Percentiles rank a stretch among this genome's conserved stretches.
These are phyloP conservation scores for Penicillium parvum DNA, from an alignment of 495 filamentous ascomycete species.

Conservation along the genomic window DNA sequence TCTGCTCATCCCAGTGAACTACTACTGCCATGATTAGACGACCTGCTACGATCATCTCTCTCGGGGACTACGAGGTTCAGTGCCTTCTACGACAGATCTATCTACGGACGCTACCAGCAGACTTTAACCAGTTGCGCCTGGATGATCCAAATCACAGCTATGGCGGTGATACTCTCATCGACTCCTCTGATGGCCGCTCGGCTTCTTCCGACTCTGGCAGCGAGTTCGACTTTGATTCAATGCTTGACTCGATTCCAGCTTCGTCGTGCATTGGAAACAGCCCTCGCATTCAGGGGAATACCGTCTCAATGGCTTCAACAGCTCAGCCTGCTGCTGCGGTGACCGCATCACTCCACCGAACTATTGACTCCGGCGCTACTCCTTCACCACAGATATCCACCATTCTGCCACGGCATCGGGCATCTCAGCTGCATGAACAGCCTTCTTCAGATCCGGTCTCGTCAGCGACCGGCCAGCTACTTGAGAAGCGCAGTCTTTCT, in stretches of 20 bases:
- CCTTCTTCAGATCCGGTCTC: no score
- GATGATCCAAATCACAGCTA: slow-evolving; percentile 11
- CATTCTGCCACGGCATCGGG: background rate
- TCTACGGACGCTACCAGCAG: slow-evolving; percentile 10
- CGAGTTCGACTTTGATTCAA: background rate
- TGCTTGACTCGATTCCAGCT: background rate
- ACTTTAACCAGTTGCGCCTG: slow-evolving; percentile 18
- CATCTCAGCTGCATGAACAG: no score
- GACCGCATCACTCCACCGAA: slow-evolving; percentile 9
- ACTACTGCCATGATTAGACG: slow-evolving; percentile 49
- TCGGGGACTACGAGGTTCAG: slow-evolving; percentile 51
- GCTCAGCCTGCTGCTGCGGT: background rate
- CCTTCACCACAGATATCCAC: slow-evolving; percentile 5
- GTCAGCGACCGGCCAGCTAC: slow-evolving; percentile 1
- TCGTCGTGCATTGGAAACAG: slow-evolving; percentile 1
- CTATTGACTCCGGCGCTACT: slow-evolving; percentile 7
- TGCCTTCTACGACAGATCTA: slow-evolving; percentile 22
- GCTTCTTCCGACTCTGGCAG: slow-evolving; percentile 1
- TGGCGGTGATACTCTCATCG: slow-evolving; percentile 8
- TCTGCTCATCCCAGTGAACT: background rate
- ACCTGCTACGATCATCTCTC: slow-evolving; percentile 46
- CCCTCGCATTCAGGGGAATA: background rate
- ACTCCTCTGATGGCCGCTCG: background rate
- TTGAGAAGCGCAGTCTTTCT: slow-evolving; percentile 1
- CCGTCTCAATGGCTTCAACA: background rate